Percentiles rank a stretch among this genome's conserved stretches.
Evolutionary conservation across 179 eudicot genomes (phyloP).

Genomic region (Silene coronaria): DNA sequence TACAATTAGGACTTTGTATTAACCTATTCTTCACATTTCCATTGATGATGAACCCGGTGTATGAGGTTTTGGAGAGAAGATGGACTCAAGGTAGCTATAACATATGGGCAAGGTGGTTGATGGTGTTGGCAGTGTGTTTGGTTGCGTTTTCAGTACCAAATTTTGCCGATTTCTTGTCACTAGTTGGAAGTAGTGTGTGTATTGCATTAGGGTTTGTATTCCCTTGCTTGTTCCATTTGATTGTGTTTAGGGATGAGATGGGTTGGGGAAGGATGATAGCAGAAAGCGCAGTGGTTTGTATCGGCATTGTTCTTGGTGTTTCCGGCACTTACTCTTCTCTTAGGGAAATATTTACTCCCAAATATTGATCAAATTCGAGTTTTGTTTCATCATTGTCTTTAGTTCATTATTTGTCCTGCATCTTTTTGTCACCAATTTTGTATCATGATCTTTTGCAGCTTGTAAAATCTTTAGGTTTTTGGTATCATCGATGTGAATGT

Average conservation of each 20-base stretch:
- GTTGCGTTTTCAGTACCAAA: conserved; percentile 76
- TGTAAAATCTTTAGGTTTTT: conserved; percentile 9
- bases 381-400: background rate
- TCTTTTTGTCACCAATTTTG: conserved; percentile 2
- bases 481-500: background rate
- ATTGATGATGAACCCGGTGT: conserved; percentile 95
- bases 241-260: conserved; percentile 62
- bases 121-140: conserved; percentile 57
- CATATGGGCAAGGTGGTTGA: conserved; percentile 69
- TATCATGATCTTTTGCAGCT: conserved; percentile 16
- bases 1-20: conserved; percentile 70
- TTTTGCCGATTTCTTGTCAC: conserved; percentile 86
- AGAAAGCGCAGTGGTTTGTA: conserved; percentile 48
- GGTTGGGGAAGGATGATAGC: conserved; percentile 28
- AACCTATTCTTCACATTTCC: conserved; percentile 84
- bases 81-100: conserved; percentile 50
- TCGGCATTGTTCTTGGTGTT: conserved; percentile 58
- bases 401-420: background rate
- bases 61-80: conserved; percentile 81
- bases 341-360: conserved; percentile 41
- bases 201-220: conserved; percentile 76
- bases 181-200: conserved; percentile 92
- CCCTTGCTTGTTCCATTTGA: conserved; percentile 76
- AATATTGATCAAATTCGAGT: conserved; percentile 17
- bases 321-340: conserved; percentile 76